phyloP scores from a whole-genome alignment of 306 rosid genomes.

The Rubus parviflorus region DNA sequence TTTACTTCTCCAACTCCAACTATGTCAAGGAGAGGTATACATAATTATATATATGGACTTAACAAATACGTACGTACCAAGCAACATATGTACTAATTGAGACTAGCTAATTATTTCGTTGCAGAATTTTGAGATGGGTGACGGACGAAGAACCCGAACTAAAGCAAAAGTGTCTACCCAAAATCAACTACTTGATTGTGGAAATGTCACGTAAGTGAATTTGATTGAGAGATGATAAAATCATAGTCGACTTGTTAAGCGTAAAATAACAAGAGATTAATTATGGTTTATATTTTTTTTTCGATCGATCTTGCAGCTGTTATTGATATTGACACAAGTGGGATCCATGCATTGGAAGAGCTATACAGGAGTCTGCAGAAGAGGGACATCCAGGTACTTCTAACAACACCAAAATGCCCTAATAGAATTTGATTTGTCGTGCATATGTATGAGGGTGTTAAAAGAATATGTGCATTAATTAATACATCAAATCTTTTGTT shows the following conservation, averaged over 20 bases:
- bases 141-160: conserved; percentile 49
- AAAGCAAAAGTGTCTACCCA: conserved; percentile 23
- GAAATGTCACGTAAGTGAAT: conserved; percentile 83
- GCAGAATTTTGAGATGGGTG: conserved; percentile 78
- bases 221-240: background rate
- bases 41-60: background rate
- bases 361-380: conserved; percentile 52
- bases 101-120: background rate
- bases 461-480: background rate
- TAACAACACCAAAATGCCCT: background rate
- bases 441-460: background rate
- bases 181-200: conserved; percentile 42
- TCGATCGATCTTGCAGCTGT: conserved; percentile 62
- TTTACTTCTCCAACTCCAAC: conserved; percentile 86
- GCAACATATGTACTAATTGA: background rate
- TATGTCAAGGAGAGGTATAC: conserved; percentile 76
- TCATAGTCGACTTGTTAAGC: background rate
- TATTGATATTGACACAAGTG: conserved; percentile 77
- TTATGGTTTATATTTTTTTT: background rate
- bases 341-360: conserved; percentile 66
- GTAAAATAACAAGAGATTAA: background rate
- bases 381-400: conserved; percentile 50
- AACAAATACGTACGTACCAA: background rate
- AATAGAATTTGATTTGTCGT: background rate
- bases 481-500: background rate